Conservation (phyloP, 345 rosid genomes). For the Ailanthus altissimus region DNA sequence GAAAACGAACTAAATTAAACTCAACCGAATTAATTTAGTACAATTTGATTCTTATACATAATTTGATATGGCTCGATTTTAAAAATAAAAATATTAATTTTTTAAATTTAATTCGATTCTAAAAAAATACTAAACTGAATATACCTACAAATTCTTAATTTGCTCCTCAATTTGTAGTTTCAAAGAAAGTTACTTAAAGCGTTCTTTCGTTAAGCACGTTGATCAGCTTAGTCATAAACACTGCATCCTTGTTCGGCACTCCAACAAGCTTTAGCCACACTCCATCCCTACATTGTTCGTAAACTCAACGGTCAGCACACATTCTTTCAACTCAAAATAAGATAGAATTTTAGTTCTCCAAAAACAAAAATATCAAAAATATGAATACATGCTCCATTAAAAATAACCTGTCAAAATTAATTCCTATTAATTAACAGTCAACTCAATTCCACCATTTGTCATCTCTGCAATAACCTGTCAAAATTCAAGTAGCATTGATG, state of each 20-base stretch:
- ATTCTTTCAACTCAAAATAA: no score
- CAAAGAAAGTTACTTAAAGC: slow-evolving; percentile 36
- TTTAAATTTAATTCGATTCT: no score
- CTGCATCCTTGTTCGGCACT: slow-evolving; percentile 33
- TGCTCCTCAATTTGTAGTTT: slow-evolving; percentile 38
- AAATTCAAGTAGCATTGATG: background rate
- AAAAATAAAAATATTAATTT: no score
- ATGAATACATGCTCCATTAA: background rate
- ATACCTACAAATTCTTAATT: no score
- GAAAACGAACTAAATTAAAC: no score
- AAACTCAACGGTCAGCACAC: no score
- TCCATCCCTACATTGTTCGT: slow-evolving; percentile 29
- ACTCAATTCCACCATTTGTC: slow-evolving; percentile 49
- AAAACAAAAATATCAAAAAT: background rate
- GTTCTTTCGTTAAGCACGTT: slow-evolving; percentile 37
- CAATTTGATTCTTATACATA: no score
- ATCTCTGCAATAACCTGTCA: slow-evolving; percentile 39
- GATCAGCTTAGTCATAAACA: slow-evolving; percentile 32
- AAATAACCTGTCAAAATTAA: slow-evolving; percentile 29
- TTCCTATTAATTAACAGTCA: no score
- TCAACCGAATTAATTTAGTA: no score
- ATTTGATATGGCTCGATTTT: no score
- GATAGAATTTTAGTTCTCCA: no score
- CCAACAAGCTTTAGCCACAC: slow-evolving; percentile 39
- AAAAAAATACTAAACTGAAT: no score